phyloP scores from a whole-genome alignment of 495 filamentous ascomycete species.

The Penicillium daleae region DNA sequence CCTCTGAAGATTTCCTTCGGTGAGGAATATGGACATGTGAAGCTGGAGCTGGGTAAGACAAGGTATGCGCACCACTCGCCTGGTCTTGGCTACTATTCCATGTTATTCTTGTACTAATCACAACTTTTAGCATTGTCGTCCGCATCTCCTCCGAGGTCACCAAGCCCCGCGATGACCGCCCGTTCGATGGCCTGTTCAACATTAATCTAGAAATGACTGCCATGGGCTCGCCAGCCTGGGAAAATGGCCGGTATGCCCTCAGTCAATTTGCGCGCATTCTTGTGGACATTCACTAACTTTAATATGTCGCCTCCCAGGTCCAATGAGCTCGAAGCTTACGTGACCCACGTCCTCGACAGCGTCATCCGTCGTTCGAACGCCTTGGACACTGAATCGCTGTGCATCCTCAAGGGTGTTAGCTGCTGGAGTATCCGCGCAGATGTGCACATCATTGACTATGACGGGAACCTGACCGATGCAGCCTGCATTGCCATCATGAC shows the following conservation, averaged over 20 bases:
- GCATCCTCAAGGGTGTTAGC: conserved; percentile 85
- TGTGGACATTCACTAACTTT: background rate
- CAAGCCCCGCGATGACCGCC: conserved; percentile 81
- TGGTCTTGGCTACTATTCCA: background rate
- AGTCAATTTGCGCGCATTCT: background rate
- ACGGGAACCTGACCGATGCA: conserved; percentile 85
- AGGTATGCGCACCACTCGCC: conserved; percentile 55
- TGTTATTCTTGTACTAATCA: conserved; percentile 9
- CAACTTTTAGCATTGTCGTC: conserved; percentile 67
- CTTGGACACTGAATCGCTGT: conserved; percentile 92
- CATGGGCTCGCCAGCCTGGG: conserved; percentile 92
- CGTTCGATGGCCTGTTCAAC: conserved; percentile 91
- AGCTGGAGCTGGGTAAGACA: conserved; percentile 89
- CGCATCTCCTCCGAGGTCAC: conserved; percentile 87
- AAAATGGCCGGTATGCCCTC: conserved; percentile 69
- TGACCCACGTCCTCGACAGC: conserved; percentile 88
- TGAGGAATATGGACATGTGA: conserved; percentile 87
- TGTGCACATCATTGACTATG: conserved; percentile 85
- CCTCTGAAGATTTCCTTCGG: conserved; percentile 78
- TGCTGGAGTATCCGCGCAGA: conserved; percentile 90
- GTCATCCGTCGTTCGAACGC: conserved; percentile 89
- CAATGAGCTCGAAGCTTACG: conserved; percentile 77
- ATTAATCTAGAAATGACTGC: conserved; percentile 88
- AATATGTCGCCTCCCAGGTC: conserved; percentile 46
- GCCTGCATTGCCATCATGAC: conserved; percentile 85